Evolutionary conservation across 306 rosid genomes (phyloP), one percentile per base, ranked within the genome.

Genomic region (Dalbergia cultrata): DNA sequence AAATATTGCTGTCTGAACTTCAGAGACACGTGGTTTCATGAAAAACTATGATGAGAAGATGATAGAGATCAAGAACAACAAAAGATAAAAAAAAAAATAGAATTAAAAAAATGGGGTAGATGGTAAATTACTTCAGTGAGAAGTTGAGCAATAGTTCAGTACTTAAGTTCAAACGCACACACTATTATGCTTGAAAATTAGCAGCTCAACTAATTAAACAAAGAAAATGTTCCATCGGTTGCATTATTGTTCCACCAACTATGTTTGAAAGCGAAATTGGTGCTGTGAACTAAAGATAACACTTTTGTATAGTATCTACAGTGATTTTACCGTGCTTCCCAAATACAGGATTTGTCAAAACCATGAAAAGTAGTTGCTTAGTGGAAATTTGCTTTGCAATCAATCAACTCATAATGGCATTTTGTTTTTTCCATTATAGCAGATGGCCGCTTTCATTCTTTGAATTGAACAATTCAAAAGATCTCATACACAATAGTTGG

Each of bases 1-100:
- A 79, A 82, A 54, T 59, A 31, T 68, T 69, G 62, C 49, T 79
- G 81, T 85, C 84, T 72, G 67, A 63, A 35, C 22, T 85, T 65
- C 49, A n/a, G 81, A 50, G 67, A 81, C 89, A 76, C 75, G 66
- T 62, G 21, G 39, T 68, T 54, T 67, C 58, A 21, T 21, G 54
- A 44, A 49, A 47, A 49, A 59, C 11, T 44, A 53, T 37, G 1
- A 11, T 49, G 50, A 49, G 65, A n/a, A 13, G 37, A 57, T 37
- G 12, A 45, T 22, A 31, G 22, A 19, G 5, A 63, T 26, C 31
- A 26, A 44, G 8, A 50, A 73, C 17, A 6, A 69, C 49, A 39
- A 5, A 21, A 6, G 13, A 49, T 34, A 5, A 58, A 47, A 26
- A 44, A 11, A 34, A 43, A 14, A 41, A 47, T 1, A 70, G 5